Evolutionary conservation across 768 basidiomycete genomes (phyloP).

Genomic region (Sistotremastrum suecicum): DNA sequence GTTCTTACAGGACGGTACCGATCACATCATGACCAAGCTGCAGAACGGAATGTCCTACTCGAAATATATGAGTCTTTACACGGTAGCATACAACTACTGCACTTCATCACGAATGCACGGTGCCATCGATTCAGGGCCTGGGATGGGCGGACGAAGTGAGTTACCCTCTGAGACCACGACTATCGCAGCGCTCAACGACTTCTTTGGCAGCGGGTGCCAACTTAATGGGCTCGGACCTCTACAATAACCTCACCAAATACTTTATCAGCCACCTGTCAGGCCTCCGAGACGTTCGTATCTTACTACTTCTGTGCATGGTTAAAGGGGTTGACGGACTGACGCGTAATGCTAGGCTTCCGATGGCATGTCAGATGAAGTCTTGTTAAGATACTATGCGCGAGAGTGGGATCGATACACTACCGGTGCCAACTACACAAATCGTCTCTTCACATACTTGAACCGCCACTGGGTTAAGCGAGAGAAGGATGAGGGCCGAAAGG

Average conservation of each 20-base stretch:
- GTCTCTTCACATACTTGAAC: slow-evolving; percentile 94
- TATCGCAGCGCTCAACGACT: slow-evolving; percentile 3
- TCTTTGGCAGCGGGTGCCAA: slow-evolving; percentile 63
- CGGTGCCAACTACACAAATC: slow-evolving; percentile 94
- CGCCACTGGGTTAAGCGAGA: slow-evolving; percentile 99
- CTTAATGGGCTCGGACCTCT: slow-evolving; percentile 94
- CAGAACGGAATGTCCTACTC: slow-evolving; percentile 83
- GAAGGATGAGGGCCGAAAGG: slow-evolving; percentile 90
- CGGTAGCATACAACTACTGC: slow-evolving; percentile 96
- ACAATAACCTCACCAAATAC: slow-evolving; percentile 88
- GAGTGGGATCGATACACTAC: slow-evolving; percentile 98
- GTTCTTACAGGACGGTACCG: slow-evolving; percentile 64
- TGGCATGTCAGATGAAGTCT: slow-evolving; percentile 66
- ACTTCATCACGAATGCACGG: slow-evolving; percentile 48
- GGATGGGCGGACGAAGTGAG: slow-evolving; percentile 14
- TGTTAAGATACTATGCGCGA: slow-evolving; percentile 78
- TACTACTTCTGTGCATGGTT: slow-evolving; percentile 6
- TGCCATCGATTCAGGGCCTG: slow-evolving; percentile 20
- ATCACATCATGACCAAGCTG: slow-evolving; percentile 86
- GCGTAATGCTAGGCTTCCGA: slow-evolving; percentile 55
- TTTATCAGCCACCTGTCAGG: slow-evolving; percentile 69
- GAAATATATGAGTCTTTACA: slow-evolving; percentile 80
- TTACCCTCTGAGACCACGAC: slow-evolving; percentile 2
- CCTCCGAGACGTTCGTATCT: slow-evolving; percentile 38
- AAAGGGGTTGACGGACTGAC: slow-evolving; percentile 4